Evolutionary conservation across 2,329 filamentous ascomycete species (phyloP).

Genomic region (Juglanconis sp.): DNA sequence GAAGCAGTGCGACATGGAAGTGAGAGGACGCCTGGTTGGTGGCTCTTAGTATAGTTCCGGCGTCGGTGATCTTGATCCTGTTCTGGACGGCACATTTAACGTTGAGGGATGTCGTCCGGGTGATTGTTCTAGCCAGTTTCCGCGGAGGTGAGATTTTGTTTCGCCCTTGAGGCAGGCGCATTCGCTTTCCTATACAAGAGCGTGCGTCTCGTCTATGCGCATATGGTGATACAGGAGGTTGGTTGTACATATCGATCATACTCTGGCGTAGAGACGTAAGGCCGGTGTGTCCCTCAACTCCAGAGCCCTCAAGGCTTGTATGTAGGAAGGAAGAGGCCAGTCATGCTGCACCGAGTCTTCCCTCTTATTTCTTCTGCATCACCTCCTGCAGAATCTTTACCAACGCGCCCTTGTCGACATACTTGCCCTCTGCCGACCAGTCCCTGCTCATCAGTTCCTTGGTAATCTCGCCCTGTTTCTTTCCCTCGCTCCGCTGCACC

Average conservation of each 20-base stretch:
- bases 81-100: not conserved
- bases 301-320: not conserved
- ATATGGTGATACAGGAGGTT: constrained; percentile 5
- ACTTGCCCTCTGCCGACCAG: constrained; percentile 59
- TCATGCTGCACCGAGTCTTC: not conserved
- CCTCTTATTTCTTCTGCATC: constrained; percentile 14
- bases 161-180: not conserved
- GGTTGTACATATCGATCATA: constrained; percentile 6
- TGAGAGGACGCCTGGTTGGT: no score
- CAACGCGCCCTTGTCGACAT: constrained; percentile 60
- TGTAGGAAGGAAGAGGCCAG: not conserved
- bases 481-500: constrained; percentile 44
- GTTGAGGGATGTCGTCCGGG: not conserved
- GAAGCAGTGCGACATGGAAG: no score
- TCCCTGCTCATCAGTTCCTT: constrained; percentile 42
- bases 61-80: no score
- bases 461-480: constrained; percentile 24
- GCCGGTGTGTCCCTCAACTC: not conserved
- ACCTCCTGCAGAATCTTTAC: constrained; percentile 58
- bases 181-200: not conserved
- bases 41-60: no score
- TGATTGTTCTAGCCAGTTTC: not conserved
- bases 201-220: not conserved
- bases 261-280: not conserved
- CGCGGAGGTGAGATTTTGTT: not conserved